Percentiles rank a stretch among this genome's conserved stretches.
Evolutionary conservation across 2,329 filamentous ascomycete genomes (phyloP).

Genomic region (Fusarium sp.): DNA sequence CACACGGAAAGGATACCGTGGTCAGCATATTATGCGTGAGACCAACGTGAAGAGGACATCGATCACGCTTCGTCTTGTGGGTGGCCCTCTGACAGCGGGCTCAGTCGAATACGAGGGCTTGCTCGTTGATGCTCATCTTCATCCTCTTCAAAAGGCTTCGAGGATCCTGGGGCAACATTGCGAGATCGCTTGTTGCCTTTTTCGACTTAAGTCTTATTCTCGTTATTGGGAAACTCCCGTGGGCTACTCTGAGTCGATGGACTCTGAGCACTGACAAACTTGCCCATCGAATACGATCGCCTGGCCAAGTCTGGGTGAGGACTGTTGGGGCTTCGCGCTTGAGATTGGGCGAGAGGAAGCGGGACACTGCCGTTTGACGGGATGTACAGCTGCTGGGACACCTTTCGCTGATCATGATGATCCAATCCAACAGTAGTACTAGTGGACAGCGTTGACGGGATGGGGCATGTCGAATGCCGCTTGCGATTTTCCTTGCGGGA

Average conservation of each 20-base stretch:
- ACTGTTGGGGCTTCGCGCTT: constrained; percentile 25
- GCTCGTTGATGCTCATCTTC: constrained; percentile 58
- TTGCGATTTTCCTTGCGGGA: constrained; percentile 59
- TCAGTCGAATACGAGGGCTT: constrained; percentile 41
- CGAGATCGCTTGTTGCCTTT: constrained; percentile 60
- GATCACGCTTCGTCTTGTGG: neutral
- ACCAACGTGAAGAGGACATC: neutral
- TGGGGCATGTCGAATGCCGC: constrained; percentile 23
- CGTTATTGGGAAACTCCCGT: constrained; percentile 20
- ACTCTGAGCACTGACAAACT: constrained; percentile 6
- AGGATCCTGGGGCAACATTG: constrained; percentile 50
- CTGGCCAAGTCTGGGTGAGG: constrained; percentile 16
- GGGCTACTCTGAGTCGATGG: constrained; percentile 19
- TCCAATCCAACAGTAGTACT: constrained; percentile 27
- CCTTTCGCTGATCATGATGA: constrained; percentile 53
- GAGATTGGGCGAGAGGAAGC: constrained; percentile 23
- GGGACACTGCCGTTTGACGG: constrained; percentile 39
- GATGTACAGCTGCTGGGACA: constrained; percentile 55
- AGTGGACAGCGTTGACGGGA: constrained; percentile 33
- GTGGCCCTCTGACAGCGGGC: constrained; percentile 28
- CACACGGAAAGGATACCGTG: neutral
- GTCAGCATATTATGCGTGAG: neutral
- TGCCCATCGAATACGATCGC: constrained; percentile 13
- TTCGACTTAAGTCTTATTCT: constrained; percentile 37
- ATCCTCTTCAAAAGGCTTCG: constrained; percentile 61